phyloP scores from a whole-genome alignment of 2,329 filamentous ascomycete genomes.

The Epichloe gansuensis region DNA sequence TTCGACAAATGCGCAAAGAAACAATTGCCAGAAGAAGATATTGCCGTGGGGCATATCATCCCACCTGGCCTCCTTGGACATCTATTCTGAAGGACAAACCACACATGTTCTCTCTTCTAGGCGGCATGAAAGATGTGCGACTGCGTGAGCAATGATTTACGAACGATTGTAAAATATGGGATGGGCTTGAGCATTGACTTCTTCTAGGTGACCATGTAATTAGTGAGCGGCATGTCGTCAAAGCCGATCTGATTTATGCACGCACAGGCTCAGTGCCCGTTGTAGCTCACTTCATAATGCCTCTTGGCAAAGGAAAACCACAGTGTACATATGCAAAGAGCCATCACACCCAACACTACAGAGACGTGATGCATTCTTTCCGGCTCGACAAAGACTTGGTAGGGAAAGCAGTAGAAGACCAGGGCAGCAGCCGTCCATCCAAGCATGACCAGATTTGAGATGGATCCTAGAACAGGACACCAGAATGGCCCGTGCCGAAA shows the following conservation, averaged over 20 bases:
- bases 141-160: too few species aligned
- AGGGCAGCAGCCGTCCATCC: slow-evolving; percentile 13
- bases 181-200: too few species aligned
- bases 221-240: too few species aligned
- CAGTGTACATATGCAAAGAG: slow-evolving; percentile 6
- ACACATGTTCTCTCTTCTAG: too few species aligned
- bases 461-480: slow-evolving; percentile 13
- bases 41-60: too few species aligned
- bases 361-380: slow-evolving; percentile 17
- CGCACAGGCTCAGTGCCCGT: slow-evolving; percentile 2
- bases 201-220: too few species aligned
- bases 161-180: too few species aligned
- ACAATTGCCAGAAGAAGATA: too few species aligned
- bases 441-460: slow-evolving; percentile 16
- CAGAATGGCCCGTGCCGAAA: slow-evolving; percentile 7
- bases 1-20: too few species aligned
- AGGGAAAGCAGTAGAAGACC: slow-evolving; percentile 18
- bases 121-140: too few species aligned
- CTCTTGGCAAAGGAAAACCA: slow-evolving; percentile 14
- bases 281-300: slow-evolving; percentile 13
- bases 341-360: slow-evolving; percentile 11
- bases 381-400: slow-evolving; percentile 10
- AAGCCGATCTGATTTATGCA: background rate
- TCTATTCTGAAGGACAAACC: too few species aligned
- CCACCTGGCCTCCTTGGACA: too few species aligned